Evolutionary conservation across 371 early-diverging fungal species (phyloP).

Genomic region (Phascolomyces articulosus): DNA sequence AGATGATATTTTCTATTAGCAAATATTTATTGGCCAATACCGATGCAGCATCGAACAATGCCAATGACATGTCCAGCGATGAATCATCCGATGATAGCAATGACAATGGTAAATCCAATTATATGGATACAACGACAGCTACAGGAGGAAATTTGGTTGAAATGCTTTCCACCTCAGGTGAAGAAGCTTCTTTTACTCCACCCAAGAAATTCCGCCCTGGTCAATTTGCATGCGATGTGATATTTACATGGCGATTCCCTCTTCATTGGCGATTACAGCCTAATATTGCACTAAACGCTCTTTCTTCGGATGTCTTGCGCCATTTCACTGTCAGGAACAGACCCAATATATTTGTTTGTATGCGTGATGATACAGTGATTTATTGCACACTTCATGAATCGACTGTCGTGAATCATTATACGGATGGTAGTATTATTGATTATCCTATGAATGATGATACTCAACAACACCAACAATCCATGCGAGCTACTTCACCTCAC

Average conservation of each 20-base stretch:
- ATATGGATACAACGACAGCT: neutral
- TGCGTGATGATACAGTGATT: slow-evolving; percentile 56
- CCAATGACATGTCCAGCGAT: slow-evolving; percentile 30
- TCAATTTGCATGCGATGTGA: slow-evolving; percentile 74
- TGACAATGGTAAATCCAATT: slow-evolving; percentile 10
- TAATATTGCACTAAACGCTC: slow-evolving; percentile 62
- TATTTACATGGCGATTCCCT: slow-evolving; percentile 65
- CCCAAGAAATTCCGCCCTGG: slow-evolving; percentile 57
- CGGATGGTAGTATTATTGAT: slow-evolving; percentile 6
- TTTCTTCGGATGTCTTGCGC: slow-evolving; percentile 57
- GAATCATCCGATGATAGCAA: slow-evolving; percentile 57
- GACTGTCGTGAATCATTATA: slow-evolving; percentile 14
- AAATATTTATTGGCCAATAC: slow-evolving; percentile 69
- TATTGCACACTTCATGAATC: slow-evolving; percentile 64
- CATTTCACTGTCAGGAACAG: slow-evolving; percentile 76
- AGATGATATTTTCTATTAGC: slow-evolving; percentile 31
- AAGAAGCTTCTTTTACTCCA: slow-evolving; percentile 37
- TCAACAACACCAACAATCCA: neutral
- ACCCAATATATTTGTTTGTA: slow-evolving; percentile 73
- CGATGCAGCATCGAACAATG: slow-evolving; percentile 31
- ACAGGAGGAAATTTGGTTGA: slow-evolving; percentile 52
- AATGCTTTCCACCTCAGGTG: slow-evolving; percentile 44
- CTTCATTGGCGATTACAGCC: slow-evolving; percentile 81
- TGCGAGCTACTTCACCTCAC: neutral
- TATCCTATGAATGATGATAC: neutral